A percentile compares a stretch with the other conserved stretches of the same genome.
Evolutionary conservation across 2,329 filamentous ascomycete genomes (phyloP).

Genomic region (Trichoderma semiorbis): DNA sequence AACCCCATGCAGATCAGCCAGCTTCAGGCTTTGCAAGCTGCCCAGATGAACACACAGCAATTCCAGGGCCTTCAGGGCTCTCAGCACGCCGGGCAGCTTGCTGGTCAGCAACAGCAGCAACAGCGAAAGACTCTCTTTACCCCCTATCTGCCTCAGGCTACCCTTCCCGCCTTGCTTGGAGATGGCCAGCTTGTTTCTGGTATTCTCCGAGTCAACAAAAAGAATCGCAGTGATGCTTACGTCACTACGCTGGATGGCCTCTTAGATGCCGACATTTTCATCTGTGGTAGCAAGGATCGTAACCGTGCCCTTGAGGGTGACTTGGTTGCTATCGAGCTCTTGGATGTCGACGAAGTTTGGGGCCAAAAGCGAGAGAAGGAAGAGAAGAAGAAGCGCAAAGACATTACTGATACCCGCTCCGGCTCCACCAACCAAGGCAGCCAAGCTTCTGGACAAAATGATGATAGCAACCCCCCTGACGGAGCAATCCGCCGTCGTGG

Average conservation of each 20-base stretch:
- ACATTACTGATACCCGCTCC: constrained; percentile 86
- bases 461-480: constrained; percentile 63
- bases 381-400: constrained; percentile 99
- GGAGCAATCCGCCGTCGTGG: constrained; percentile 88
- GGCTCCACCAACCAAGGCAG: constrained; percentile 71
- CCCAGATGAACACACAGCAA: constrained; percentile 74
- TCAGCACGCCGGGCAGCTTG: constrained; percentile 68
- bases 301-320: constrained; percentile 96
- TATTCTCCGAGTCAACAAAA: constrained; percentile 98
- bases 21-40: constrained; percentile 87
- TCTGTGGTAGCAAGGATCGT: constrained; percentile 97
- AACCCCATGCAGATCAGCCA: constrained; percentile 86
- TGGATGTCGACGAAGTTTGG: constrained; percentile 98
- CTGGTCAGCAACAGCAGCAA: constrained; percentile 71
- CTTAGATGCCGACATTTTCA: constrained; percentile 97
- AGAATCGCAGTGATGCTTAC: constrained; percentile 97
- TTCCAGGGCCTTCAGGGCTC: constrained; percentile 65
- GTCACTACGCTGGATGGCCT: constrained; percentile 85
- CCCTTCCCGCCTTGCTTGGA: constrained; percentile 80
- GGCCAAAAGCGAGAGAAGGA: constrained; percentile 98
- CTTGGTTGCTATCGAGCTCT: constrained; percentile 88
- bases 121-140: constrained; percentile 98
- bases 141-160: constrained; percentile 93
- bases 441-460: constrained; percentile 58
- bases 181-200: constrained; percentile 95